Conservation (phyloP, 352 stramenopile genomes). For the Pythium chondricola region DNA sequence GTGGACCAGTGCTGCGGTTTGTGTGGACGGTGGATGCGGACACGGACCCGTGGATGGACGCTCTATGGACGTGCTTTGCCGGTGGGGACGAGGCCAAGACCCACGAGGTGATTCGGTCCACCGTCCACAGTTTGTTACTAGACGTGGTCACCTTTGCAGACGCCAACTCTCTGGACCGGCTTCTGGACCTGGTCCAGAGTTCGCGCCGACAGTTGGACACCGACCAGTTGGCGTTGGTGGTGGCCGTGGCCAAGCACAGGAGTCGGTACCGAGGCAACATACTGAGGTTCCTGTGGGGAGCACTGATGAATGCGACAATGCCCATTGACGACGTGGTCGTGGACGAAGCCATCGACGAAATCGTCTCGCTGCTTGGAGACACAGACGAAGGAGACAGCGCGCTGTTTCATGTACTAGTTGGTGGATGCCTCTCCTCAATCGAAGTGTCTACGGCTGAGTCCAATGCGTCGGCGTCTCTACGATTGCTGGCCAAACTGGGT, state of each 20-base stretch:
- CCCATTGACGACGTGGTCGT: background rate
- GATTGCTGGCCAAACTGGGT: no score
- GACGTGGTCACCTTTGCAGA: slow-evolving; percentile 53
- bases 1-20: slow-evolving; percentile 56
- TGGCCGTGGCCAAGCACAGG: slow-evolving; percentile 3
- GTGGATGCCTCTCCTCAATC: no score
- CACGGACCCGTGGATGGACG: slow-evolving; percentile 30
- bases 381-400: no score
- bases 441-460: no score
- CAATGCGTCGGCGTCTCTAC: no score
- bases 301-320: slow-evolving; percentile 5
- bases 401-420: no score
- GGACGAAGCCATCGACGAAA: slow-evolving; percentile 7
- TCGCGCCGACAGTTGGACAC: slow-evolving; percentile 1
- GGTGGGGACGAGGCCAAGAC: slow-evolving; percentile 21
- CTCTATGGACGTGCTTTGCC: slow-evolving; percentile 50
- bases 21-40: slow-evolving; percentile 8
- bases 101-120: slow-evolving; percentile 38
- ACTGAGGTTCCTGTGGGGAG: slow-evolving; percentile 37
- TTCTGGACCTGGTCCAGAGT: slow-evolving; percentile 24
- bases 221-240: slow-evolving; percentile 1
- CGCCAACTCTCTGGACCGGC: slow-evolving; percentile 1
- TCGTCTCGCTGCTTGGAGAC: slow-evolving; percentile 16
- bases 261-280: slow-evolving; percentile 24
- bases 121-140: slow-evolving; percentile 41